A percentile compares a stretch with the other conserved stretches of the same genome.
These are phyloP conservation scores for Bruguiera sexangula DNA, from an alignment of 345 rosid genomes.

Conservation along the genomic window DNA sequence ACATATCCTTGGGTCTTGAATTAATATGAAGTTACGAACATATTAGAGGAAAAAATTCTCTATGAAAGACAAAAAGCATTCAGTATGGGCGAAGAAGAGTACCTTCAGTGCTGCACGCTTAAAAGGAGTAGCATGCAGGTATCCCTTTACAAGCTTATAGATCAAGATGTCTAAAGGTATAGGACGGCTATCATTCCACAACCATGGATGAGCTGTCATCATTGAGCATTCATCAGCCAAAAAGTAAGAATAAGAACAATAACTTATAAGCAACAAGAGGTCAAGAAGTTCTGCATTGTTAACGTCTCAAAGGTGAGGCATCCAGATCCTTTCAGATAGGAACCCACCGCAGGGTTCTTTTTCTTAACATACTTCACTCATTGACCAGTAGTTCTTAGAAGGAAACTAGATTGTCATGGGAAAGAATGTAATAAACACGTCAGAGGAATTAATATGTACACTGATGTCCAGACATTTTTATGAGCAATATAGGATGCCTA, in stretches of 20 bases:
- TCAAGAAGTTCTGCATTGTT: constrained; percentile 4
- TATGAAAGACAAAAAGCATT: neutral
- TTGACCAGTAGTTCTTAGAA: neutral
- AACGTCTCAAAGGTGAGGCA: neutral
- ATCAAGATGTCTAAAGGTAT: constrained; percentile 75
- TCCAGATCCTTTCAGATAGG: neutral
- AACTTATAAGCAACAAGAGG: neutral
- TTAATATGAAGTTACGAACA: neutral
- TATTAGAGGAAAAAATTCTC: neutral
- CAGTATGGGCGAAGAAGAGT: neutral
- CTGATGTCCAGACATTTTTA: neutral
- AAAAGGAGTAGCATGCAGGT: constrained; percentile 69
- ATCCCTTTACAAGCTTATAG: constrained; percentile 73
- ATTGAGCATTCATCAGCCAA: constrained; percentile 10
- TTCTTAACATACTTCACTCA: too few species aligned
- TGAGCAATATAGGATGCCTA: constrained; percentile 1
- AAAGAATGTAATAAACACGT: neutral
- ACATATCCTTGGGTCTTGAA: too few species aligned
- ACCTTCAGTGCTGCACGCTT: constrained; percentile 87
- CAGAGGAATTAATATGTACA: neutral
- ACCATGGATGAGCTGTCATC: constrained; percentile 88
- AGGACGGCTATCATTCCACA: constrained; percentile 50
- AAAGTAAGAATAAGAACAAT: neutral
- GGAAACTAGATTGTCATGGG: neutral
- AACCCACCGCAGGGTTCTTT: too few species aligned